A percentile compares a stretch with the other conserved stretches of the same genome.
phyloP scores from a whole-genome alignment of 768 basidiomycete genomes.

The Postia placenta region DNA sequence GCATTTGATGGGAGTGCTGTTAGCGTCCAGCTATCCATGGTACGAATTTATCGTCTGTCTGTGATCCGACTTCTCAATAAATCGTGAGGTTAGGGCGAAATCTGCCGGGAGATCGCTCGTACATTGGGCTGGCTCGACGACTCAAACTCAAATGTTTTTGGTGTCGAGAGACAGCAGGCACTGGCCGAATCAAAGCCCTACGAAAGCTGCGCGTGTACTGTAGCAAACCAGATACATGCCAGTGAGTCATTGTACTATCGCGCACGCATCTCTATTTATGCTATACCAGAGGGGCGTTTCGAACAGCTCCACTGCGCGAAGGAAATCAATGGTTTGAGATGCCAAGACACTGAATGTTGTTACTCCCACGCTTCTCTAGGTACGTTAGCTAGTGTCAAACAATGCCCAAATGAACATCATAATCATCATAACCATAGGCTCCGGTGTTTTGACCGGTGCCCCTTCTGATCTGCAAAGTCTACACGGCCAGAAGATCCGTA shows the following conservation, averaged over 20 bases:
- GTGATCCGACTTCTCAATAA: background rate
- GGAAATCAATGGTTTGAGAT: background rate
- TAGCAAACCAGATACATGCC: background rate
- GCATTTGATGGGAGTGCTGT: constrained; percentile 4
- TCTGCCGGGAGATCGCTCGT: background rate
- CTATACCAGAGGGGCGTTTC: background rate
- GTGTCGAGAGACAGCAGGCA: background rate
- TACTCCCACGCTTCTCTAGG: background rate
- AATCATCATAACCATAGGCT: background rate
- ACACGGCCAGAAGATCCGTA: no score
- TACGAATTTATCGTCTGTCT: background rate
- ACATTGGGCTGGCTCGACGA: background rate
- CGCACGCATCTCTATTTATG: background rate
- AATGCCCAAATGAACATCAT: background rate
- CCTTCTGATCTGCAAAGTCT: no score
- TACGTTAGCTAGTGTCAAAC: no score
- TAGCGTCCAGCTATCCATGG: background rate
- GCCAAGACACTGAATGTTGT: background rate
- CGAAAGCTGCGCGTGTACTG: background rate
- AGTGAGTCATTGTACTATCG: background rate
- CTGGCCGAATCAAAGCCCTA: background rate
- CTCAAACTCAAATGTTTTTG: background rate
- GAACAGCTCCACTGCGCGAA: constrained; percentile 4
- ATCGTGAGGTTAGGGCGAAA: background rate
- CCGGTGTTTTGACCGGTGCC: no score